Evolutionary conservation across 2,329 filamentous ascomycete genomes (phyloP).

Genomic region (Aspergillus tubingensis): DNA sequence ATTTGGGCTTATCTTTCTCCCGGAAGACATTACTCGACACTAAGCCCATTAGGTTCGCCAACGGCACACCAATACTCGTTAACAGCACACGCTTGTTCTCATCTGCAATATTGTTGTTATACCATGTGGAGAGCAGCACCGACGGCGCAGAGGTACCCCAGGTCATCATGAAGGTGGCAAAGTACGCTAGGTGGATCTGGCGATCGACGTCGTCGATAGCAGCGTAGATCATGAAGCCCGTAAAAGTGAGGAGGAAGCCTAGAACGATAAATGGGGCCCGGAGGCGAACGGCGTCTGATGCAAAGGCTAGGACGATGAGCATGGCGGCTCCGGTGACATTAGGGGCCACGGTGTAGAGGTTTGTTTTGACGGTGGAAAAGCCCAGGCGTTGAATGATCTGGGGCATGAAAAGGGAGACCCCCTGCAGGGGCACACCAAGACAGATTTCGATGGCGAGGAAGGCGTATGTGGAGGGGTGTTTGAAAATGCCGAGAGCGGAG

Average conservation of each 20-base stretch:
- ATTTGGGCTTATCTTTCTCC: constrained; percentile 64
- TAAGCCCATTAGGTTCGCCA: constrained; percentile 76
- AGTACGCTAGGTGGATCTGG: constrained; percentile 69
- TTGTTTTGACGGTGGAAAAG: constrained; percentile 65
- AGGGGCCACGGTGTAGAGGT: constrained; percentile 79
- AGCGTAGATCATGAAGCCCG: constrained; percentile 77
- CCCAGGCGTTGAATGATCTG: constrained; percentile 58
- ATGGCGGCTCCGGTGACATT: constrained; percentile 74
- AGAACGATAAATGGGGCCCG: constrained; percentile 74
- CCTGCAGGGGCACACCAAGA: constrained; percentile 60
- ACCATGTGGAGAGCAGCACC: constrained; percentile 68
- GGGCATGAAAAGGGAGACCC: constrained; percentile 59
- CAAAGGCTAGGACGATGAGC: constrained; percentile 71
- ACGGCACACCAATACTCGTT: constrained; percentile 70
- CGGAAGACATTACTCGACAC: constrained; percentile 70
- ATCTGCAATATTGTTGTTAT: constrained; percentile 81
- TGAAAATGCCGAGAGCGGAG: constrained; percentile 56
- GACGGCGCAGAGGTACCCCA: constrained; percentile 76
- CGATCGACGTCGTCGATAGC: constrained; percentile 64
- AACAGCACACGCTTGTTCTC: constrained; percentile 71
- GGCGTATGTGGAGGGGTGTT: constrained; percentile 55
- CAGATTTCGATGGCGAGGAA: constrained; percentile 61
- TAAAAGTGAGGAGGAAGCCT: constrained; percentile 72
- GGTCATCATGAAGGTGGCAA: constrained; percentile 78
- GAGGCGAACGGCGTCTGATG: constrained; percentile 65